Evolutionary conservation across 2,329 filamentous ascomycete species (phyloP).

Genomic region (Dactylellina haptotyla): DNA sequence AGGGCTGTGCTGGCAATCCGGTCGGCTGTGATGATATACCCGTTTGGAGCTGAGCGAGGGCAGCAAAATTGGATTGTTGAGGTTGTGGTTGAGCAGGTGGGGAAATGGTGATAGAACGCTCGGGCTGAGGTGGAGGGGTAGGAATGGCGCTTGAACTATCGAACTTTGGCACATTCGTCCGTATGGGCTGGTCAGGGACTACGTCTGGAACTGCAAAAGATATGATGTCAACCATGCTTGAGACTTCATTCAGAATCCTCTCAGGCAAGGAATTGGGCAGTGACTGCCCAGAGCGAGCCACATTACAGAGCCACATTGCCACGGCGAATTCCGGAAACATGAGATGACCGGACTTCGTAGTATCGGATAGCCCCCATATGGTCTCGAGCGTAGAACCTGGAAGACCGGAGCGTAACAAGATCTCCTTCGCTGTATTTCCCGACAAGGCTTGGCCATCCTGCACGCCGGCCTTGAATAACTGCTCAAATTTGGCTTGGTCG

Average conservation of each 20-base stretch:
- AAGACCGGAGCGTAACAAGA: conserved; percentile 87
- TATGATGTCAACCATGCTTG: conserved; percentile 99
- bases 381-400: conserved; percentile 70
- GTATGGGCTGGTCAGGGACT: conserved; percentile 65
- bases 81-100: conserved; percentile 61
- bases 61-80: conserved; percentile 61
- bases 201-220: conserved; percentile 91
- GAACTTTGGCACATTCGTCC: conserved; percentile 77
- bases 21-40: conserved; percentile 59
- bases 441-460: conserved; percentile 85
- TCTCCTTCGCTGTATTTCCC: conserved; percentile 76
- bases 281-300: conserved; percentile 86
- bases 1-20: conserved; percentile 74
- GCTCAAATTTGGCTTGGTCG: conserved; percentile 97
- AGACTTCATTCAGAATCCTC: conserved; percentile 92
- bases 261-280: conserved; percentile 81
- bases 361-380: conserved; percentile 82
- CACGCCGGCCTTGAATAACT: conserved; percentile 93
- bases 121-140: conserved; percentile 66
- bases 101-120: conserved; percentile 54
- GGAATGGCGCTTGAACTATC: conserved; percentile 62
- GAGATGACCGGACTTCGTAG: conserved; percentile 92
- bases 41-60: conserved; percentile 51
- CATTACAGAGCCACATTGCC: conserved; percentile 97
- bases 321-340: conserved; percentile 98